phyloP scores from a whole-genome alignment of 371 early-diverging fungal genomes.

The Mortierella sp. region DNA sequence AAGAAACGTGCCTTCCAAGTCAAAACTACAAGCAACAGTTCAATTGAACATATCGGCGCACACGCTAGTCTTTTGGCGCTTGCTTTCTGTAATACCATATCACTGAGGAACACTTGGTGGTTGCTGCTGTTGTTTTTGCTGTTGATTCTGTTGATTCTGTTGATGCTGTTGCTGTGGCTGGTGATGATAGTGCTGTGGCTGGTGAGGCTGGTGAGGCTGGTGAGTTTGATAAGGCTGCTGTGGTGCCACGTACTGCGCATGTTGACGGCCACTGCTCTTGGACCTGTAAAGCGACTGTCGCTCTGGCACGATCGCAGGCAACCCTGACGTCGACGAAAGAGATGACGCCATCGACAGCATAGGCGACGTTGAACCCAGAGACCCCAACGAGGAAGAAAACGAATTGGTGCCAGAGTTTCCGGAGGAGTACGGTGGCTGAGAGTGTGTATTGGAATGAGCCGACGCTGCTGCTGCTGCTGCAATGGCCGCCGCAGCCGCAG shows the following conservation, averaged over 20 bases:
- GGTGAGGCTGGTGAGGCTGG: slow-evolving; percentile 15
- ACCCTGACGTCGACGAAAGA: slow-evolving; percentile 35
- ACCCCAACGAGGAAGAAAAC: slow-evolving; percentile 43
- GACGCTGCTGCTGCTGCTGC: slow-evolving; percentile 19
- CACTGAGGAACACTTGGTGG: slow-evolving; percentile 5
- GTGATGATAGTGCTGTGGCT: not conserved
- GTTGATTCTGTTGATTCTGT: slow-evolving; percentile 9
- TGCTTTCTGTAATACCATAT: not conserved
- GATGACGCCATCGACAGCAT: slow-evolving; percentile 50
- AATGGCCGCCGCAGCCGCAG: slow-evolving; percentile 19
- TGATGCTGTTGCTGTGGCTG: slow-evolving; percentile 3
- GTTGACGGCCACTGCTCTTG: slow-evolving; percentile 46
- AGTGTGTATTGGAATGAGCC: slow-evolving; percentile 6
- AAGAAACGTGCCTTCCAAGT: too few relatives aligned
- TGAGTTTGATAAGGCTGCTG: slow-evolving; percentile 18
- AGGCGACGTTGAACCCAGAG: slow-evolving; percentile 45
- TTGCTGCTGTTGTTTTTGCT: slow-evolving; percentile 6
- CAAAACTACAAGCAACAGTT: too few relatives aligned
- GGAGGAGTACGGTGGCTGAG: slow-evolving; percentile 29
- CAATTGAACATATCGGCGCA: too few relatives aligned
- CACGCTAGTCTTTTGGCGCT: too few relatives aligned
- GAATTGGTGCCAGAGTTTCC: slow-evolving; percentile 39
- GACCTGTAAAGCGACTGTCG: slow-evolving; percentile 49
- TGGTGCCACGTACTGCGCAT: slow-evolving; percentile 18
- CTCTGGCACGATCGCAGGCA: slow-evolving; percentile 49